Base-by-base conservation (phyloP, 305 asterid genomes). In the Coffea humblotiana region DNA sequence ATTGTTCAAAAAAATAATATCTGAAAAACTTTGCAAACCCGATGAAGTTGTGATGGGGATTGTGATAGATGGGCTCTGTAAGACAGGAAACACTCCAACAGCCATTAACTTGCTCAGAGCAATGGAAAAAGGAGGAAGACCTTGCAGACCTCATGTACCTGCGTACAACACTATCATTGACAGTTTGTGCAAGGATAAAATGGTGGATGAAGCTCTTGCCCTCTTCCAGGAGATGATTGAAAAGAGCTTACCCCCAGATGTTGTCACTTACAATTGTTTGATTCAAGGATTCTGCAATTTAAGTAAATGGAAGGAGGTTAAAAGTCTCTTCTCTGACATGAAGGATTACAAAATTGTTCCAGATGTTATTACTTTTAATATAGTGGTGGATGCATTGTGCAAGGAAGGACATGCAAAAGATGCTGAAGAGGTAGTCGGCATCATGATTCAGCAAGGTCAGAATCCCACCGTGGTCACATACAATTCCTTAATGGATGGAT, bases 381-480 rank as follows among this genome's bases (percentile, higher is more conserved):
- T 40, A 40, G 43, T 40, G 43, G 43, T 40, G 6, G 43, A 40
- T 40, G 43, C 43, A 40, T 5, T 40, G 43, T 40, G 43, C 6
- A 40, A 68, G 37, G 68, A 63, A 21, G 29, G 43, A 40, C 43
- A 40, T 40, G 6, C 6, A 40, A 40, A 40, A 40, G 43, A 40
- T 5, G 6, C 43, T 12, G 29, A 23, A 63, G 78, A 68, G n/a
- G 37, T 74, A 56, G 69, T 74, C 32, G 14, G 19, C 9, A 56
- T 74, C 45, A 74, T 74, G 78, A 56, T 25, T 58, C 78, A 56
- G 5, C 54, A 52, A 14, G 78, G 52, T 49, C 52, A 56, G 37
- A 74, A 56, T n/a, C 78, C 78, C 71, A 23, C n/a, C 49, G 48
- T 47, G 43, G 45, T 71, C 51, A 78, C 77, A 35, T 79, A 51